Percentiles rank a stretch among this genome's conserved stretches.
phyloP scores from a whole-genome alignment of 441 rosid genomes.

The Bocquillonia castaneifolia region DNA sequence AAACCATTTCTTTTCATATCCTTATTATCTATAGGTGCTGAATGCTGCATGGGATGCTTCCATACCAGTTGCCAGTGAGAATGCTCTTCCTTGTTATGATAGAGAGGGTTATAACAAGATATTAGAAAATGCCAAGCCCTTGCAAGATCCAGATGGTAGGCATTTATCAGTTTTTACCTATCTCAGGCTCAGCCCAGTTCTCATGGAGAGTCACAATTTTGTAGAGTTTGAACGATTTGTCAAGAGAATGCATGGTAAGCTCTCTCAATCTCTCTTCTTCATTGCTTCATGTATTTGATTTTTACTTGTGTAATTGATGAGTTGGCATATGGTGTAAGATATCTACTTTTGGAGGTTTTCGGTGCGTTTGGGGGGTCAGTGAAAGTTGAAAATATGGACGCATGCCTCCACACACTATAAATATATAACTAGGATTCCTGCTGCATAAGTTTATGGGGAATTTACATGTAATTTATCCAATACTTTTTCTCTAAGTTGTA shows the following conservation, averaged over 20 bases:
- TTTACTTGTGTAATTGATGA: background rate
- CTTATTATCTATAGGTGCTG: constrained; percentile 49
- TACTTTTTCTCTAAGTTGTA: too few relatives aligned
- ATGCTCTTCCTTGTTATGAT: constrained; percentile 71
- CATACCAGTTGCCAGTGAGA: constrained; percentile 69
- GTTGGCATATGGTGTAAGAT: background rate
- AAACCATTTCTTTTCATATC: background rate
- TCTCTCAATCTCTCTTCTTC: background rate
- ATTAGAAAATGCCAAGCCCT: constrained; percentile 63
- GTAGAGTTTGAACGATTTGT: constrained; percentile 67
- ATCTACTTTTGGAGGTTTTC: constrained; percentile 1
- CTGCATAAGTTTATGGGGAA: background rate
- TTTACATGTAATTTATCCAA: too few relatives aligned
- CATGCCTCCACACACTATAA: background rate
- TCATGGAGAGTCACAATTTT: constrained; percentile 70
- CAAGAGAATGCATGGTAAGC: constrained; percentile 81
- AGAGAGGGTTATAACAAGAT: constrained; percentile 72
- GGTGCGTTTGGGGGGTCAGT: background rate
- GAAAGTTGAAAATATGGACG: background rate
- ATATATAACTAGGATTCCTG: background rate
- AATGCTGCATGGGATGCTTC: constrained; percentile 87
- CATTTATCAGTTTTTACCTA: constrained; percentile 76
- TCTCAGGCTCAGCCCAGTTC: constrained; percentile 62
- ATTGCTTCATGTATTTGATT: background rate
- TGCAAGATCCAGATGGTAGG: constrained; percentile 71